phyloP scores from a whole-genome alignment of 2,329 filamentous ascomycete genomes.

The Aureobasidium namibiae region DNA sequence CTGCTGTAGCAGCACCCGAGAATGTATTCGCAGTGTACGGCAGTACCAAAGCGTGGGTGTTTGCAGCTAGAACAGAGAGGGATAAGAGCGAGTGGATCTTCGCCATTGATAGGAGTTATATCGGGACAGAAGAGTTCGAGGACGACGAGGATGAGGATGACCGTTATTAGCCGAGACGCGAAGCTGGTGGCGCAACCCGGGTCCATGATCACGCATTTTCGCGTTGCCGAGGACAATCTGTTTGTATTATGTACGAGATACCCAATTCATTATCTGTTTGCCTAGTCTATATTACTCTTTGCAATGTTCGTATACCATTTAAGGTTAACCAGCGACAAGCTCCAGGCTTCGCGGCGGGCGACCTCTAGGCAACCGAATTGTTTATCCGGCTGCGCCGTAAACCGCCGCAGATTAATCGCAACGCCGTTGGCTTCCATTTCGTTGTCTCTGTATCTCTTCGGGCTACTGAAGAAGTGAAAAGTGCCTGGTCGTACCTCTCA shows the following conservation, averaged over 20 bases:
- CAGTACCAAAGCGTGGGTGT: constrained; percentile 89
- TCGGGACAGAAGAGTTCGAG: constrained; percentile 20
- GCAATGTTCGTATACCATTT: no score
- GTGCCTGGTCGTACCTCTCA: neutral
- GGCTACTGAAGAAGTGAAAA: no score
- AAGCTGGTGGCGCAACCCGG: neutral
- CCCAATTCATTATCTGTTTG: neutral
- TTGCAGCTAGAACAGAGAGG: constrained; percentile 77
- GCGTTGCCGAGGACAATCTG: neutral
- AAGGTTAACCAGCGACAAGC: neutral
- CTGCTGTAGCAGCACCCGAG: constrained; percentile 13
- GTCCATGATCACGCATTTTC: neutral
- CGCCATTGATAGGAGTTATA: constrained; percentile 78
- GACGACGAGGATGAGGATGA: constrained; percentile 4
- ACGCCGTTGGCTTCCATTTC: no score
- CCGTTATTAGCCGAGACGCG: neutral
- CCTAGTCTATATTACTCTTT: no score
- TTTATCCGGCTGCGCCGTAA: neutral
- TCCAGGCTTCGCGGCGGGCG: neutral
- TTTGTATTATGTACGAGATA: neutral
- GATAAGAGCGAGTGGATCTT: constrained; percentile 98
- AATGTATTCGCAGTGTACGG: constrained; percentile 87
- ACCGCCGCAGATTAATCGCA: no score
- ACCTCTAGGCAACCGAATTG: neutral
- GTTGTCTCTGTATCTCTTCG: no score